Evolutionary conservation across 768 basidiomycete species (phyloP), one percentile per base, ranked within the genome.

Genomic region (Melanogaster broomeanus): DNA sequence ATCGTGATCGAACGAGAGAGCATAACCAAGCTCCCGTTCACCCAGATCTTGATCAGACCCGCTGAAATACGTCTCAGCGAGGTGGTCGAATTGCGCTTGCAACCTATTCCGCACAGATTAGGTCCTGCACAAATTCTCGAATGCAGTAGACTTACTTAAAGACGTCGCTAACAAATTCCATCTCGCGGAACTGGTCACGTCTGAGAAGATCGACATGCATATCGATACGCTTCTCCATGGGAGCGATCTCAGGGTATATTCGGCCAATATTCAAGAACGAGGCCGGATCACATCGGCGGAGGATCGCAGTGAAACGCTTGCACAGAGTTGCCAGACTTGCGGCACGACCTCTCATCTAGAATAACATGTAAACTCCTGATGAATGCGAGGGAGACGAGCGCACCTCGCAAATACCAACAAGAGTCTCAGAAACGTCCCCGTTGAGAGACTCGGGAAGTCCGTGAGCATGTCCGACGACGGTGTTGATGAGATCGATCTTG

Each of bases 331-430:
- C 85, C 39, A 98, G 78, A 42, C 84, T 81, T 1, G 88, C 84
- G 25, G 97, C 80, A 37, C 88, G 87, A 18, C 90, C 87, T 51
- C 93, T 79, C 81, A 98, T 87, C 90, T 93, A 42, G 9, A 6
- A 52, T 31, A 13, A 31, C 10, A 38, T 31, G 53, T 45, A 22
- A n/a, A 53, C 48, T 22, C 27, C 25, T 34, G 27, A 52, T 19
- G 21, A 24, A 6, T 28, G 40, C 11, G 25, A 43, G 18, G 18
- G 27, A 45, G 22, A 8, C 4, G 37, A 18, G 61, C 78, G 27
- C 54, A 90, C 91, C 78, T 98, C 96, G 70, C 96, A 98, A 33
- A 97, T 84, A 16, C 92, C 92, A n/a, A 97, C 93, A 12, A 98
- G 78, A 1, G 78, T 79, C 47, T 97, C 95, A 0, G 92, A 87